These are phyloP conservation scores for Zymoseptoria tritici DNA, from an alignment of 2,329 filamentous ascomycete species.

Conservation along the genomic window DNA sequence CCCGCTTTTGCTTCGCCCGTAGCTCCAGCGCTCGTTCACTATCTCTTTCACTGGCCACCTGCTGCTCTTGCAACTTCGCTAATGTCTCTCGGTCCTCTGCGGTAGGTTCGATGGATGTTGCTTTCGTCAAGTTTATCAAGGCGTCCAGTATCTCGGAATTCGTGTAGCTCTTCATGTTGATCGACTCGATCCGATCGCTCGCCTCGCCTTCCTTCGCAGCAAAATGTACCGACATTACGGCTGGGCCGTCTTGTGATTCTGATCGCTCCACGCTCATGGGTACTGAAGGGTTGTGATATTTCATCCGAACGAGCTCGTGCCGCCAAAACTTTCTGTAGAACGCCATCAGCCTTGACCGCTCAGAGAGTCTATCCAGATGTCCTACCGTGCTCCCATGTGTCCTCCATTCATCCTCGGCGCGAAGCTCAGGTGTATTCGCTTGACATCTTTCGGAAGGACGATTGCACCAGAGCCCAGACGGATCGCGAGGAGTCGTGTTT, in stretches of 20 bases:
- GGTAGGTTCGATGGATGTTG: constrained; percentile 49
- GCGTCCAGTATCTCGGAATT: constrained; percentile 56
- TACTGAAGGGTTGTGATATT: constrained; percentile 86
- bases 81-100: constrained; percentile 54
- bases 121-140: constrained; percentile 57
- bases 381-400: constrained; percentile 65
- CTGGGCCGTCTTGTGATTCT: constrained; percentile 46
- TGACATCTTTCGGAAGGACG: constrained; percentile 67
- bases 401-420: constrained; percentile 54
- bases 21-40: constrained; percentile 47
- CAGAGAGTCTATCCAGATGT: neutral
- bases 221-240: constrained; percentile 61
- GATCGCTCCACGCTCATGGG: constrained; percentile 75
- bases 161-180: constrained; percentile 54
- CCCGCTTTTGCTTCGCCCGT: constrained; percentile 52
- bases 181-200: constrained; percentile 32
- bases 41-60: constrained; percentile 47
- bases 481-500: constrained; percentile 65
- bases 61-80: constrained; percentile 49
- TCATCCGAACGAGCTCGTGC: constrained; percentile 72
- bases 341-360: constrained; percentile 32
- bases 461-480: constrained; percentile 77
- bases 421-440: constrained; percentile 69
- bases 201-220: constrained; percentile 25
- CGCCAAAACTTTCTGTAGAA: constrained; percentile 75